phyloP scores from a whole-genome alignment of 495 filamentous ascomycete genomes.

The Xylaria intraflava region DNA sequence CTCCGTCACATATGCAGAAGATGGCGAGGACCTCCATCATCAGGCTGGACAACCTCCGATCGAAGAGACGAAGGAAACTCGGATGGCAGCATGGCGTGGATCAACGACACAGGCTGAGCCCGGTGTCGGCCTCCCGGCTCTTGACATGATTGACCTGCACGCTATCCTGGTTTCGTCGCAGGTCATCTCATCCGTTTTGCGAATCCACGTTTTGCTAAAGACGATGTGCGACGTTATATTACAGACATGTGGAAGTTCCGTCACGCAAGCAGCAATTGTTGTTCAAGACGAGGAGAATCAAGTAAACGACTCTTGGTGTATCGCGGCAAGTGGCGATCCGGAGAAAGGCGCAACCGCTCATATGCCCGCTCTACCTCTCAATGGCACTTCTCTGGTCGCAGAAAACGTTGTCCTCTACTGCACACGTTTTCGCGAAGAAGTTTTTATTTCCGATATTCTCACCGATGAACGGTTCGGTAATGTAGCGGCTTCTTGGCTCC shows the following conservation, averaged over 20 bases:
- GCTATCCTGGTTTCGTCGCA: conserved; percentile 84
- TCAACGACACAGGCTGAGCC: conserved; percentile 41
- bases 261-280: conserved; percentile 71
- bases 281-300: conserved; percentile 63
- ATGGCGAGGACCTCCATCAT: conserved; percentile 50
- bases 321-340: conserved; percentile 68
- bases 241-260: conserved; percentile 72
- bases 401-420: conserved; percentile 76
- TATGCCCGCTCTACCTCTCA: conserved; percentile 58
- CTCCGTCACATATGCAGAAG: conserved; percentile 47
- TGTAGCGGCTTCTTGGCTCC: conserved; percentile 62
- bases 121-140: conserved; percentile 45
- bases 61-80: conserved; percentile 50
- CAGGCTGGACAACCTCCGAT: conserved; percentile 39
- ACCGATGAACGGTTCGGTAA: conserved; percentile 84
- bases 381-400: conserved; percentile 55
- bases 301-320: conserved; percentile 52
- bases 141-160: conserved; percentile 81
- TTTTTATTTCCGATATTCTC: conserved; percentile 76
- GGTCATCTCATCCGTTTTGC: conserved; percentile 81
- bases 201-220: conserved; percentile 73
- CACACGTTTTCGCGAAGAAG: conserved; percentile 73
- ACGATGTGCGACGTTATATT: conserved; percentile 90
- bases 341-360: conserved; percentile 59
- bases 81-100: conserved; percentile 59